Evolutionary conservation across 108 stramenopile species (phyloP).

Genomic region (Ochromonas danica): DNA sequence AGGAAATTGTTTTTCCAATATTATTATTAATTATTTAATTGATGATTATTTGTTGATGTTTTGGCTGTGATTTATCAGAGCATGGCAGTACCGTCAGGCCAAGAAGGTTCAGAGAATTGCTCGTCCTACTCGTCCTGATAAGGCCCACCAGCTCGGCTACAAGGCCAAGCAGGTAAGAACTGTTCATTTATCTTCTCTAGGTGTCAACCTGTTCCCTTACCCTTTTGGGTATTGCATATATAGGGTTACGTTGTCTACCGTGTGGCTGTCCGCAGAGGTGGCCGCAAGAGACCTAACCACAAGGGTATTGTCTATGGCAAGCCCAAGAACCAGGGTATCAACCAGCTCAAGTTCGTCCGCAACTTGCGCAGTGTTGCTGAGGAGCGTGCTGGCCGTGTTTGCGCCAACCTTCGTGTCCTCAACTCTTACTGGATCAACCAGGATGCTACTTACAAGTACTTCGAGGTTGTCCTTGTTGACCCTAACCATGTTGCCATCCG

Average conservation of each 20-base stretch:
- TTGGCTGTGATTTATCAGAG: slow-evolving; percentile 55
- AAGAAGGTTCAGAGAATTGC: slow-evolving; percentile 81
- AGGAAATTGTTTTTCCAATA: not conserved
- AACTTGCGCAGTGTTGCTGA: slow-evolving; percentile 95
- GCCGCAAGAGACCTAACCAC: slow-evolving; percentile 97
- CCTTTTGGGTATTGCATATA: slow-evolving; percentile 8
- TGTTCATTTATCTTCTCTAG: too few species aligned
- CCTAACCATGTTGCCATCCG: slow-evolving; percentile 91
- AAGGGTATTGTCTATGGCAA: slow-evolving; percentile 99
- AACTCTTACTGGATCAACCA: slow-evolving; percentile 99
- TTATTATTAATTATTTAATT: not conserved
- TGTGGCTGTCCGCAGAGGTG: slow-evolving; percentile 97
- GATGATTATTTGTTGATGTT: slow-evolving; percentile 7
- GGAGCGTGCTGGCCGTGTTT: slow-evolving; percentile 96
- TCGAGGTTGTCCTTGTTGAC: slow-evolving; percentile 98
- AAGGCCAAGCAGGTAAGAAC: slow-evolving; percentile 88
- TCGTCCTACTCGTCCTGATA: slow-evolving; percentile 97
- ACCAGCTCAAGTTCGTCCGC: slow-evolving; percentile 96
- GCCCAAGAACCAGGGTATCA: slow-evolving; percentile 99
- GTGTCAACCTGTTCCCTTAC: too few species aligned
- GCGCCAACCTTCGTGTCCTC: slow-evolving; percentile 91
- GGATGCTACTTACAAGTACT: slow-evolving; percentile 99
- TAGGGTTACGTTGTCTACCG: slow-evolving; percentile 97
- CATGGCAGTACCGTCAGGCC: slow-evolving; percentile 99
- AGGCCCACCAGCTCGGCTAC: slow-evolving; percentile 99